Base-by-base conservation (phyloP, 148 eudicot species). In the Gaultheria prostrata region DNA sequence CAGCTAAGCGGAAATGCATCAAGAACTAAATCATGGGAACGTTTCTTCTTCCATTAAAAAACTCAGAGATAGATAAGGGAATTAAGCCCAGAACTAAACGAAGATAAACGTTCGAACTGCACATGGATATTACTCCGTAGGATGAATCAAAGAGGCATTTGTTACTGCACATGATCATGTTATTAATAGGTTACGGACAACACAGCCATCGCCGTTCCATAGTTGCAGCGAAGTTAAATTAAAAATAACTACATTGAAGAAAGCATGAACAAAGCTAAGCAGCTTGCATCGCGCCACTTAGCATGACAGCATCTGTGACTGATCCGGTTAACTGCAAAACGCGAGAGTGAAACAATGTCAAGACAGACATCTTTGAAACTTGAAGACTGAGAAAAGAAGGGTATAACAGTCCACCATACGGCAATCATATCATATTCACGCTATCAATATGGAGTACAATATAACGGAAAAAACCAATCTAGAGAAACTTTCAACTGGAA, bases 241-340 rank as follows among this genome's bases (percentile, higher is more conserved):
- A 77, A 26, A 67, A 70, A 26, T 30, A 28, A 13, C 30, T 35
- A 49, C 80, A 73, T 54, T 45, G 32, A n/a, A 80, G 26, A 61
- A 35, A 79, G 67, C 71, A 70, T 26, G 78, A 79, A 70, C 77
- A 79, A 71, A 71, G 73, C 79, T 10, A 20, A 56, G 67, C 26
- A 56, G 30, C 28, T 73, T 73, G 79, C 82, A 73, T 80, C 63
- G 1, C 8, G 35, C 75, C 35, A 51, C 82, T 39, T 15, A 73
- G 57, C 82, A 71, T 56, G 78, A 30, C 28, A 71, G 73, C 74
- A 80, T 80, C 83, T 28, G 17, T 51, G 18, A 32, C 21, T 13
- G 74, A 73, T 56, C 73, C 56, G 21, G 35, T 73, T 57, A 84
- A 57, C 86, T 84, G 83, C 59, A 43, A 45, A 53, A 79, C 12